Conservation (phyloP, 495 filamentous ascomycete genomes). For the Amorphotheca resinae region DNA sequence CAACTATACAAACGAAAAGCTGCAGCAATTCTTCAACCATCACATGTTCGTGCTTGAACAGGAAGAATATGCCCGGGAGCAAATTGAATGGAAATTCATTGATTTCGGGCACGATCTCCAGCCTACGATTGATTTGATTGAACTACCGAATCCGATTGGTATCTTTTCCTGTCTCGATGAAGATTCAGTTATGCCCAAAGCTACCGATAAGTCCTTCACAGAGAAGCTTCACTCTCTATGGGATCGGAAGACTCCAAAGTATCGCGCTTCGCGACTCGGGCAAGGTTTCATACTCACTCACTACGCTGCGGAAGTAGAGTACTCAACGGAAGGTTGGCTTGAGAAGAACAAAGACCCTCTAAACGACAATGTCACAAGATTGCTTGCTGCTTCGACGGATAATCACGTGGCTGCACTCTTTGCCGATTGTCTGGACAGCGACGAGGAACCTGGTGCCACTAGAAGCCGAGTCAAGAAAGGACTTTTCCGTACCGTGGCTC, state of each 20-base stretch:
- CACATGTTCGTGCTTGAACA: conserved; percentile 99
- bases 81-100: conserved; percentile 99
- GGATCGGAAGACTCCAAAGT: conserved; percentile 93
- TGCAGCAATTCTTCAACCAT: conserved; percentile 99
- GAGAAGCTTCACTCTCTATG: conserved; percentile 94
- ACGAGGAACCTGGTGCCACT: conserved; percentile 47
- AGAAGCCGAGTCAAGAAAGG: conserved; percentile 93
- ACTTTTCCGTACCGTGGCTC: conserved; percentile 91
- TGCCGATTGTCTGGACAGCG: conserved; percentile 67
- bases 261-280: conserved; percentile 70
- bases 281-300: conserved; percentile 98
- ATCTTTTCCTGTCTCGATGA: conserved; percentile 98
- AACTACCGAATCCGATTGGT: conserved; percentile 90
- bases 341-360: conserved; percentile 99
- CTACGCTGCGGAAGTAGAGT: conserved; percentile 96
- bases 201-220: conserved; percentile 91
- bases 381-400: conserved; percentile 72
- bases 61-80: conserved; percentile 94
- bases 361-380: conserved; percentile 87
- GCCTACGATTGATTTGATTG: conserved; percentile 96
- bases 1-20: conserved; percentile 99
- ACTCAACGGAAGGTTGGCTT: conserved; percentile 88
- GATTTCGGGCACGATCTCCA: conserved; percentile 97
- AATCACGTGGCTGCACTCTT: conserved; percentile 78
- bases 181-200: conserved; percentile 98